Percentiles rank a stretch among this genome's conserved stretches.
Conservation (phyloP, 768 basidiomycete species). For the Suillus subluteus region DNA sequence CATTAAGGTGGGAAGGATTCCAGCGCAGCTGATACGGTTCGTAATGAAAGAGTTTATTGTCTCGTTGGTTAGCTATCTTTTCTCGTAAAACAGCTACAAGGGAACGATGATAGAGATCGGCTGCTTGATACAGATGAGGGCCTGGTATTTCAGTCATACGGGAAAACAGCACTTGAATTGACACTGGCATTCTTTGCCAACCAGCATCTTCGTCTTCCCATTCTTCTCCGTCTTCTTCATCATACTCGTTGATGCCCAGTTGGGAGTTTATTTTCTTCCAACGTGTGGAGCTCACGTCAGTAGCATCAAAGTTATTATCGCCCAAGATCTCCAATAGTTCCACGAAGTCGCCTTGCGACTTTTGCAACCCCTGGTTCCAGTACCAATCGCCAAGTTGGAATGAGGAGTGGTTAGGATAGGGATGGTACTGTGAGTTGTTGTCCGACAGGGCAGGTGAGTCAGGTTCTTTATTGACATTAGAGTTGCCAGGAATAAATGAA, state of each 20-base stretch:
- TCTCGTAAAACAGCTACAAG: conserved; percentile 22
- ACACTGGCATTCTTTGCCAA: conserved; percentile 16
- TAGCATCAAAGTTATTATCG: conserved; percentile 1
- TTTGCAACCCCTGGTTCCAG: conserved; percentile 11
- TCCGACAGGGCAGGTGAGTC: not conserved
- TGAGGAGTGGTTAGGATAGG: conserved; percentile 19
- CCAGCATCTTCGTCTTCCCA: conserved; percentile 18
- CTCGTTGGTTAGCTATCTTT: conserved; percentile 18
- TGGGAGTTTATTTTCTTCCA: conserved; percentile 9
- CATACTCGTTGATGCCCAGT: not conserved
- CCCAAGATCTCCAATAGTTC: not conserved
- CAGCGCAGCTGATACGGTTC: conserved; percentile 21
- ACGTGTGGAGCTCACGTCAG: conserved; percentile 7
- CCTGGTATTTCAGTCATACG: conserved; percentile 1
- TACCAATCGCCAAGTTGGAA: conserved; percentile 7
- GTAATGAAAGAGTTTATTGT: conserved; percentile 17
- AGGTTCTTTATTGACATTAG: not conserved
- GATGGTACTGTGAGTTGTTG: not conserved
- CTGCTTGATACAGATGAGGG: not conserved
- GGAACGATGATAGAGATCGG: conserved; percentile 7
- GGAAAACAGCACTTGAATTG: conserved; percentile 19
- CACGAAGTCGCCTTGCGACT: not conserved
- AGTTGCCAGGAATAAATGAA: not conserved
- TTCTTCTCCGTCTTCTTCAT: not conserved
- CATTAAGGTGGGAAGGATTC: conserved; percentile 8